These are phyloP conservation scores for Graphilbum sp. DNA, from an alignment of 2,329 filamentous ascomycete genomes.

Conservation along the genomic window DNA sequence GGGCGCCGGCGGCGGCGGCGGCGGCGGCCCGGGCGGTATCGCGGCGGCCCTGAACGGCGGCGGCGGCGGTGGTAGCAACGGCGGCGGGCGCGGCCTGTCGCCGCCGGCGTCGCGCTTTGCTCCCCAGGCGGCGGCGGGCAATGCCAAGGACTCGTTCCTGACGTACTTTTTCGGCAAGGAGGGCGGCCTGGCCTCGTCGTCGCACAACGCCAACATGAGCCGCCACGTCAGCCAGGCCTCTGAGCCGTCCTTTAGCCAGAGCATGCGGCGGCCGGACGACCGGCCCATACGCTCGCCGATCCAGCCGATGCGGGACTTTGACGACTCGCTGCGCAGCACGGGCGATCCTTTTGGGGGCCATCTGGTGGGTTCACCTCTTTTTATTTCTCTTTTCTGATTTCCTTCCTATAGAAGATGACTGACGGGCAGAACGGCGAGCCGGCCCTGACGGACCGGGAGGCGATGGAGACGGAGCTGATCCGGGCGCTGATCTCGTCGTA, in stretches of 20 bases:
- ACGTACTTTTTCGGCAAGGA: constrained; percentile 99
- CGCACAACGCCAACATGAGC: constrained; percentile 22
- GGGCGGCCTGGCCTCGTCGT: constrained; percentile 25
- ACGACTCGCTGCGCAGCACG: constrained; percentile 24
- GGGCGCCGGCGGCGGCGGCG: no score
- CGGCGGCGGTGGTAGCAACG: constrained; percentile 8
- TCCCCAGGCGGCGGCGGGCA: constrained; percentile 38
- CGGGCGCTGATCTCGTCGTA: constrained; percentile 92
- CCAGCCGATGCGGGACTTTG: constrained; percentile 12
- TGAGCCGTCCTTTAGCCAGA: constrained; percentile 72
- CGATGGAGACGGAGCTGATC: constrained; percentile 95
- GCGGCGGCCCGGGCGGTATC: constrained; percentile 23
- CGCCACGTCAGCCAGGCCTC: constrained; percentile 62
- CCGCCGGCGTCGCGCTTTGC: constrained; percentile 47
- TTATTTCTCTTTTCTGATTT: constrained; percentile 18
- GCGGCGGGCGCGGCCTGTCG: no score
- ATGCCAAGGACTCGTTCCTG: constrained; percentile 75
- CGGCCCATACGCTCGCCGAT: constrained; percentile 36
- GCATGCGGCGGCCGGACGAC: constrained; percentile 56
- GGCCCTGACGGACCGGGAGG: constrained; percentile 84
- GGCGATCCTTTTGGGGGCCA: background rate
- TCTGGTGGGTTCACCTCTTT: background rate
- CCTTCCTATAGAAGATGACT: no score
- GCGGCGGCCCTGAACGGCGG: constrained; percentile 49
- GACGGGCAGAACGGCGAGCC: constrained; percentile 44